These are phyloP conservation scores for Eleusine indica DNA, from an alignment of 176 grass and related monocot genomes.

Conservation along the genomic window DNA sequence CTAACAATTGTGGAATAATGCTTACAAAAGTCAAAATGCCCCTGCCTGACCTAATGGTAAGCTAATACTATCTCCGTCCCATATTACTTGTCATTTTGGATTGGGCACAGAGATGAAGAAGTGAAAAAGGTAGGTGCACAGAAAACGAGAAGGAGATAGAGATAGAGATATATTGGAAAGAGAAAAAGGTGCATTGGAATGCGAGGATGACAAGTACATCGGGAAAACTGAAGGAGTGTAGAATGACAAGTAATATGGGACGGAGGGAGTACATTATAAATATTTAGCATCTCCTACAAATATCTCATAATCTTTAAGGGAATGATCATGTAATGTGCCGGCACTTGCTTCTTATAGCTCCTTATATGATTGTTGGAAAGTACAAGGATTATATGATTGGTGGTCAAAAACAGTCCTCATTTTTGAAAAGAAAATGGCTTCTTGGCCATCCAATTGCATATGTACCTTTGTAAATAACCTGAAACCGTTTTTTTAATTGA, in stretches of 20 bases:
- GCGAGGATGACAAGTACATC: no score
- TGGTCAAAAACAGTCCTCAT: conserved; percentile 4
- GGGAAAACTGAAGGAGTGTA: no score
- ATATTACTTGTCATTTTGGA: no score
- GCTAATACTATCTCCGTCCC: background rate
- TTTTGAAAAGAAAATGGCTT: conserved; percentile 22
- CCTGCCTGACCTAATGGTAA: conserved; percentile 88
- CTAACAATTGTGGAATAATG: conserved; percentile 99
- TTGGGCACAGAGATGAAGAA: no score
- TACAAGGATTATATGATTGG: background rate
- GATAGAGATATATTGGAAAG: no score
- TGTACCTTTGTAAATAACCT: background rate
- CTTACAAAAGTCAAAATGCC: conserved; percentile 99
- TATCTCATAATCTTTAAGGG: conserved; percentile 13
- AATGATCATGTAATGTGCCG: background rate
- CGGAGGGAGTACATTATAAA: background rate
- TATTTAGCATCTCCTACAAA: conserved; percentile 21
- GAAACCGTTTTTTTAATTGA: conserved; percentile 25
- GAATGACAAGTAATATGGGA: no score
- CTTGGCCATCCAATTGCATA: conserved; percentile 1
- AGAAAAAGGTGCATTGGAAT: no score
- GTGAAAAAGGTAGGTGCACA: no score
- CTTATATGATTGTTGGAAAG: conserved; percentile 17
- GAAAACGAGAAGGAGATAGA: no score
- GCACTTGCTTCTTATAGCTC: conserved; percentile 10